phyloP scores from a whole-genome alignment of 371 early-diverging fungal genomes.

The Mucor lusitanicus region DNA sequence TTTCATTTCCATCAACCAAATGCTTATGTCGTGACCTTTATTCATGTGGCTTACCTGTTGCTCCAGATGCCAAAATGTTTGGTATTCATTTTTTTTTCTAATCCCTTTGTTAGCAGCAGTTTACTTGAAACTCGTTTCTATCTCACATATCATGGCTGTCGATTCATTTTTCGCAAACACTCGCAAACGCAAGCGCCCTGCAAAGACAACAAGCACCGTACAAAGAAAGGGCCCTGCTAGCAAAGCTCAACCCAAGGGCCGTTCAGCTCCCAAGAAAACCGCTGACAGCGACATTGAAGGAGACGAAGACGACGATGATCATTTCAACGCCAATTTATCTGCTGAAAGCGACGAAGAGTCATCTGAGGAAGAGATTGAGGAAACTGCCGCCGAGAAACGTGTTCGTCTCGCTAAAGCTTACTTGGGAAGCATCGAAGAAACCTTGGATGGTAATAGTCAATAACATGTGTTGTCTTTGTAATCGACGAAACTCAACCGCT shows the following conservation, averaged over 20 bases:
- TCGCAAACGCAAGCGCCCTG: constrained; percentile 39
- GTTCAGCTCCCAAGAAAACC: constrained; percentile 2
- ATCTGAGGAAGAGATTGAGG: constrained; percentile 64
- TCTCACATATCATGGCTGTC: constrained; percentile 14
- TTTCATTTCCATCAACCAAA: neutral
- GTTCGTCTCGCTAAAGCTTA: constrained; percentile 92
- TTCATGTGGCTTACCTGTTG: constrained; percentile 14
- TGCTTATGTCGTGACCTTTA: constrained; percentile 9
- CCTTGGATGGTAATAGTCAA: constrained; percentile 53
- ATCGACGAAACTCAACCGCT: neutral
- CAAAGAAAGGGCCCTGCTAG: constrained; percentile 5
- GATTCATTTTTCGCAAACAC: constrained; percentile 40
- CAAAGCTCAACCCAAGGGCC: constrained; percentile 6
- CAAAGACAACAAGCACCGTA: constrained; percentile 16
- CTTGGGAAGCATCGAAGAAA: constrained; percentile 73
- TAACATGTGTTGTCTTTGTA: too few relatives aligned
- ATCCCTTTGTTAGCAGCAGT: neutral
- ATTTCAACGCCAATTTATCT: constrained; percentile 47
- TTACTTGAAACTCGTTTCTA: neutral
- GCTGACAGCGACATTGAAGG: constrained; percentile 32
- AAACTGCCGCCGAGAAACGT: constrained; percentile 92
- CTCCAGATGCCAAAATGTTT: neutral
- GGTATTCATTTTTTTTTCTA: constrained; percentile 13
- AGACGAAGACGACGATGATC: constrained; percentile 51
- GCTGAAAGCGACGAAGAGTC: constrained; percentile 65